Evolutionary conservation across 1,139 yeast species (phyloP).

Genomic region (Yamadazyma dendronema): DNA sequence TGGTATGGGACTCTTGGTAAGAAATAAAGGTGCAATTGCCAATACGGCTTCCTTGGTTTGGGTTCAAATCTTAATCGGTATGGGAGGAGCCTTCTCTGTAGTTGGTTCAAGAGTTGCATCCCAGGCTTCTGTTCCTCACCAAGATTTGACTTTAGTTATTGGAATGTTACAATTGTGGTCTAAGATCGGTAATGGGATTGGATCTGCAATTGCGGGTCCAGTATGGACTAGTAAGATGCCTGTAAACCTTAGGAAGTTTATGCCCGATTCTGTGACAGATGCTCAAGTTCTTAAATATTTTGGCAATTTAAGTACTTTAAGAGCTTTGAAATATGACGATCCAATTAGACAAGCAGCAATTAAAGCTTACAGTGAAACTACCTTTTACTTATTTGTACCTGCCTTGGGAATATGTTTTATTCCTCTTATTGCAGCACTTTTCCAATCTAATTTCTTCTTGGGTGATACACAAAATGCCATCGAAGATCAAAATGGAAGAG

Average conservation of each 20-base stretch:
- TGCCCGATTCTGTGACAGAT: conserved; percentile 20
- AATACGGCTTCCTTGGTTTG: conserved; percentile 18
- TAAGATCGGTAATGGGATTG: conserved; percentile 44
- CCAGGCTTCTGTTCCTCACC: conserved; percentile 43
- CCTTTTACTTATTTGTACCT: conserved; percentile 21
- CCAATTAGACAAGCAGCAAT: conserved; percentile 27
- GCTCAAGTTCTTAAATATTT: conserved; percentile 15
- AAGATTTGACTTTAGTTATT: conserved; percentile 44
- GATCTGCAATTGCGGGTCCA: conserved; percentile 46
- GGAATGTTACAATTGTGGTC: conserved; percentile 41
- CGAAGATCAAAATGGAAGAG: conserved; percentile 16
- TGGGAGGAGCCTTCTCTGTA: conserved; percentile 31
- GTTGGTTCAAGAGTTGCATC: conserved; percentile 31
- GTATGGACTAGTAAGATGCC: conserved; percentile 46
- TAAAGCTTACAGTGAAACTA: conserved; percentile 24
- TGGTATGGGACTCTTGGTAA: conserved; percentile 25
- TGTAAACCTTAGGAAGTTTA: conserved; percentile 19
- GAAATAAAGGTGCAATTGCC: conserved; percentile 18
- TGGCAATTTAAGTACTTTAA: conserved; percentile 17
- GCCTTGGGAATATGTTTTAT: conserved; percentile 24
- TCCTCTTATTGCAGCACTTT: conserved; percentile 23
- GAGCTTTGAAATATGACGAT: conserved; percentile 19
- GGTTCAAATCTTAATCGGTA: conserved; percentile 24
- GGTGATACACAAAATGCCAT: conserved; percentile 32
- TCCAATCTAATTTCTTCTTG: conserved; percentile 31